Percentiles rank a stretch among this genome's conserved stretches.
Conservation (phyloP, 129 eudicot species). For the Escallonia rubra region DNA sequence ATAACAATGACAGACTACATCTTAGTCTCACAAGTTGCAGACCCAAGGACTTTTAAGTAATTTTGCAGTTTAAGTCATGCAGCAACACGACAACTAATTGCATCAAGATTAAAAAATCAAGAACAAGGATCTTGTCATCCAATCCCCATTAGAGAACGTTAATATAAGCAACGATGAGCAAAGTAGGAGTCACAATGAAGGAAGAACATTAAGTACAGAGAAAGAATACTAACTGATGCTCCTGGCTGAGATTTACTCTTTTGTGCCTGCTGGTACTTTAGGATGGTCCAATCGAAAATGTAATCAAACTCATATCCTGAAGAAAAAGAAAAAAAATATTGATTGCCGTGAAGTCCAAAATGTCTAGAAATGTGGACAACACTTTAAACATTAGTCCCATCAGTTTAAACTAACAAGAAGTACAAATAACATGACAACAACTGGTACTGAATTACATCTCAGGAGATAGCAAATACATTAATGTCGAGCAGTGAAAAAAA, state of each 20-base stretch:
- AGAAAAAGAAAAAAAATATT: constrained; percentile 5
- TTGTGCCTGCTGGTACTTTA: constrained; percentile 91
- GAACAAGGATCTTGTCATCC: neutral
- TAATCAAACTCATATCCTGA: constrained; percentile 91
- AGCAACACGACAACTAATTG: neutral
- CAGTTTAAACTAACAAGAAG: neutral
- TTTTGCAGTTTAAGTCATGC: neutral
- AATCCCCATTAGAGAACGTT: too few relatives aligned
- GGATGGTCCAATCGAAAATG: constrained; percentile 93
- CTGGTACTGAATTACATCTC: neutral
- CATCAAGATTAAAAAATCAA: neutral
- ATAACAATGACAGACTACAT: constrained; percentile 1
- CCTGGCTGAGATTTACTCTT: constrained; percentile 57
- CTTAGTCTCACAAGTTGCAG: neutral
- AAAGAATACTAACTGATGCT: constrained; percentile 29
- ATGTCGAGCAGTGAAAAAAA: neutral
- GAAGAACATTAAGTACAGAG: constrained; percentile 3
- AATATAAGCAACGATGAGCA: neutral
- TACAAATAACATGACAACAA: neutral
- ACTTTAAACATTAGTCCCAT: neutral
- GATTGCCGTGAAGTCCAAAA: neutral
- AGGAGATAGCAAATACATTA: neutral
- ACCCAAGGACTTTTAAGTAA: neutral
- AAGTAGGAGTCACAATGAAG: neutral
- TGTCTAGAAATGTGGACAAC: neutral